Evolutionary conservation across 305 asterid species (phyloP).

Genomic region (Fraxinus albicans): DNA sequence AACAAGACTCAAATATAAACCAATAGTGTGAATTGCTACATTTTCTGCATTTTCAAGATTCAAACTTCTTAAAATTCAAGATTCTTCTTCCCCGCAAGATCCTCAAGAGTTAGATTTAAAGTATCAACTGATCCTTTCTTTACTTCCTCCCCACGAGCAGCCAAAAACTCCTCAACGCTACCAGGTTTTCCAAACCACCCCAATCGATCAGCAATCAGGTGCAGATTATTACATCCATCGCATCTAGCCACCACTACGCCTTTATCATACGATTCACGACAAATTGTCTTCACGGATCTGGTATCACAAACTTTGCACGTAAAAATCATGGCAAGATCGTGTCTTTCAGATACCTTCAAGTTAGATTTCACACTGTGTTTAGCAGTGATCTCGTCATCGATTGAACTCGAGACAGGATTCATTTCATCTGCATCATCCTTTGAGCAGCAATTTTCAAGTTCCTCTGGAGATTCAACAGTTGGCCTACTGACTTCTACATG

Average conservation of each 20-base stretch:
- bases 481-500: constrained; percentile 32
- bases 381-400: constrained; percentile 24
- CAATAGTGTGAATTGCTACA: neutral
- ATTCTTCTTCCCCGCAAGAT: constrained; percentile 62
- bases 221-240: constrained; percentile 78
- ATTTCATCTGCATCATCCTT: constrained; percentile 26
- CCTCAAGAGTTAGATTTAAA: constrained; percentile 63
- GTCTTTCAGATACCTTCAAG: constrained; percentile 64
- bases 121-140: constrained; percentile 65
- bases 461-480: constrained; percentile 23
- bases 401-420: constrained; percentile 20
- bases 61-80: constrained; percentile 9
- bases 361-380: constrained; percentile 43
- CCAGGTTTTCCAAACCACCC: constrained; percentile 93
- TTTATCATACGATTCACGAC: constrained; percentile 79
- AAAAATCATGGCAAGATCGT: constrained; percentile 74
- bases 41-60: neutral
- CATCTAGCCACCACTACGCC: constrained; percentile 89
- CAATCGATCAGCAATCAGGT: constrained; percentile 83
- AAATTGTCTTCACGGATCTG: constrained; percentile 66
- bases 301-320: constrained; percentile 86
- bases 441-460: constrained; percentile 32
- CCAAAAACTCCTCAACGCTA: constrained; percentile 75
- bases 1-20: neutral
- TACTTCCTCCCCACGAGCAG: constrained; percentile 84